Base-by-base conservation (phyloP, 306 rosid genomes). In the Oxytropis ochrocephala region DNA sequence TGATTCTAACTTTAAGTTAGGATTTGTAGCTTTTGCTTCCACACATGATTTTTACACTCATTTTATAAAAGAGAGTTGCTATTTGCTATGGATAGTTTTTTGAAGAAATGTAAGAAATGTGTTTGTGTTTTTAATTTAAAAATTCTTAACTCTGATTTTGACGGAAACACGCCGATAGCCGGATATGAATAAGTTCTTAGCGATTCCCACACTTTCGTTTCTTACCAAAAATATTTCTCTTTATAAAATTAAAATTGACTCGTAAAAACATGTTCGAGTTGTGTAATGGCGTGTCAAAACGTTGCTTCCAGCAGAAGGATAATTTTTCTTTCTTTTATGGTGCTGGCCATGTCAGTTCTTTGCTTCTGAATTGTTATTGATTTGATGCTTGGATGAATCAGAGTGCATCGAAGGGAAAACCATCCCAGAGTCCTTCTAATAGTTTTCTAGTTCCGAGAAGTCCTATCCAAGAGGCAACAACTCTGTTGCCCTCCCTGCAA, bases 381-480 rank as follows among this genome's bases (percentile, higher is more conserved):
- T 78, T 75, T 80, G 69, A 33, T 74, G 65, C 32, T 69, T 80
- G 82, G 49, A 42, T 81, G 53, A 52, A 50, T 51, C 73, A 79
- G 87, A 75, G 65, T 49, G 67, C 77, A 30, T 29, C 72, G 32
- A 66, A 36, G 61, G 79, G 60, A 73, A 74, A 64, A 50, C 57
- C 14, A 10, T 65, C 67, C 41, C 65, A 44, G 70, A 78, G 84
- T 58, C 81, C 83, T 73, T 63, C 72, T 54, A 60, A 73, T 69
- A 74, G 51, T 69, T 78, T 75, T 70, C 62, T 39, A 43, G 49
- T 67, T 74, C 69, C 6, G 44, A 71, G 82, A 77, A 47, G 80
- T 77, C 82, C 85, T 56, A 48, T 69, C 64, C 77, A 52, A 46
- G 73, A 79, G 64, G 69, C 46, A 49, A 59, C 84, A 54, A 73